Percentiles rank a stretch among this genome's conserved stretches.
These are phyloP conservation scores for Digitaria exilis DNA, from an alignment of 202 grass and related monocot genomes.

Conservation along the genomic window DNA sequence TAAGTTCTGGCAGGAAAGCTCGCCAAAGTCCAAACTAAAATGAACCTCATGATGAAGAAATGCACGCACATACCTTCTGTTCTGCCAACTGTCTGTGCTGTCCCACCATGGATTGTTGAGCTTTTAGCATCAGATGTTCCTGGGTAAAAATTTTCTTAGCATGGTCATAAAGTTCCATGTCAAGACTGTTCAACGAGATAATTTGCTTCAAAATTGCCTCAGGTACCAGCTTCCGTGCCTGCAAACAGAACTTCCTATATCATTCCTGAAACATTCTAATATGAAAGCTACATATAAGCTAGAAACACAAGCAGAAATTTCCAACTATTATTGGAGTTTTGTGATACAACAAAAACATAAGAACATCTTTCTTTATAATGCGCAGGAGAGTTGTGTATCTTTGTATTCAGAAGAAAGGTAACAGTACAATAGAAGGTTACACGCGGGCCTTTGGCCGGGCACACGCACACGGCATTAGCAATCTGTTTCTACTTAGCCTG, in stretches of 20 bases:
- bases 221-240: conserved; percentile 72
- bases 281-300: neutral
- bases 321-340: neutral
- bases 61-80: conserved; percentile 53
- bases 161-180: conserved; percentile 87
- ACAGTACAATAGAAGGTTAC: no score
- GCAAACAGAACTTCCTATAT: conserved; percentile 38
- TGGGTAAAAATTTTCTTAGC: conserved; percentile 82
- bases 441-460: no score
- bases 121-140: conserved; percentile 60
- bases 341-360: neutral
- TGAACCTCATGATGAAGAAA: neutral
- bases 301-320: neutral
- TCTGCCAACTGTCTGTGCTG: conserved; percentile 40
- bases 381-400: no score
- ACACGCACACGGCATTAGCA: no score
- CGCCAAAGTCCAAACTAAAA: no score
- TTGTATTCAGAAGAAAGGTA: no score
- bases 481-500: no score
- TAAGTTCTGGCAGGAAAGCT: neutral
- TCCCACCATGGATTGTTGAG: conserved; percentile 23
- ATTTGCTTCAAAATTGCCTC: conserved; percentile 74
- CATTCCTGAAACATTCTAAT: conserved; percentile 24
- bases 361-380: no score
- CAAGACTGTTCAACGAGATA: conserved; percentile 75